phyloP scores from a whole-genome alignment of 2,329 filamentous ascomycete genomes.

The Endothia cerciana region DNA sequence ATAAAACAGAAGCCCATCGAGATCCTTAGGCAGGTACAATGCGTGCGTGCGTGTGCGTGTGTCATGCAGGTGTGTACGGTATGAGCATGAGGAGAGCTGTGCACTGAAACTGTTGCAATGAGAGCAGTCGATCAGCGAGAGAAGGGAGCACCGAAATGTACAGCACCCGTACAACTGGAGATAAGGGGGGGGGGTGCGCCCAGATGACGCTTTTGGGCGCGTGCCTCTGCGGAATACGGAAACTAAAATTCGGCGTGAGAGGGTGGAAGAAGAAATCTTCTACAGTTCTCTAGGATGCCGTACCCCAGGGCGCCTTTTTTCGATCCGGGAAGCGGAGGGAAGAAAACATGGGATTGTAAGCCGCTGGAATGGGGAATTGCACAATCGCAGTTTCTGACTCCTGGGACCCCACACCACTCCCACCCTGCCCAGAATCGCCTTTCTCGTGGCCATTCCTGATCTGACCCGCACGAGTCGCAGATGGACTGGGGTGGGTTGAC shows the following conservation, averaged over 20 bases:
- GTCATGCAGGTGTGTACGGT: neutral
- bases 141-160: neutral
- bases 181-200: neutral
- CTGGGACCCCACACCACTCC: neutral
- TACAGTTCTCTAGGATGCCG: too few relatives aligned
- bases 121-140: neutral
- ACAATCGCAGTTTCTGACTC: constrained; percentile 24
- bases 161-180: neutral
- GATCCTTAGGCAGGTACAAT: neutral
- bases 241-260: neutral
- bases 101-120: neutral
- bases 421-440: neutral
- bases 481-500: neutral
- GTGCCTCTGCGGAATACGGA: neutral
- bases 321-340: constrained; percentile 6
- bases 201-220: neutral
- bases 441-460: neutral
- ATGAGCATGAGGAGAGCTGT: neutral
- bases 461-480: constrained; percentile 1
- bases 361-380: constrained; percentile 26
- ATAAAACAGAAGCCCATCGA: neutral
- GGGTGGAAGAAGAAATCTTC: neutral
- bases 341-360: constrained; percentile 28
- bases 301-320: neutral
- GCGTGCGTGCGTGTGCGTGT: neutral